phyloP scores from a whole-genome alignment of 2,329 filamentous ascomycete species.

The Pezicula neosporulosa region DNA sequence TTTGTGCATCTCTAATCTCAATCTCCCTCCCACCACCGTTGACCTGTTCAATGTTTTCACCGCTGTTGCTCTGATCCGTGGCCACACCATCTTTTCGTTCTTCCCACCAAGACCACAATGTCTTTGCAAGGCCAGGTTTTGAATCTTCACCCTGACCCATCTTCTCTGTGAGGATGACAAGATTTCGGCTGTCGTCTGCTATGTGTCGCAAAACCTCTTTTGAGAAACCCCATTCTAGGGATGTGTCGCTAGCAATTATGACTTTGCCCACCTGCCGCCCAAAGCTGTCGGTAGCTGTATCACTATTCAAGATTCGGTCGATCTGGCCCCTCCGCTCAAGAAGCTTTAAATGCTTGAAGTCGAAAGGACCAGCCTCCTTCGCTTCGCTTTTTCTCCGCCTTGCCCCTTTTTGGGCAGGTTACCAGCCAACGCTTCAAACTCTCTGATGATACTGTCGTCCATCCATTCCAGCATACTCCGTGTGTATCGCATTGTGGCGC shows the following conservation, averaged over 20 bases:
- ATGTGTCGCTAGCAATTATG: constrained; percentile 86
- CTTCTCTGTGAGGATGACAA: constrained; percentile 84
- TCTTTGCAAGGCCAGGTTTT: constrained; percentile 54
- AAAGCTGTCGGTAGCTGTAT: constrained; percentile 32
- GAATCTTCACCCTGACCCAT: constrained; percentile 36
- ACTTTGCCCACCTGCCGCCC: constrained; percentile 56
- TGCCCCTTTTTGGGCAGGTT: constrained; percentile 35
- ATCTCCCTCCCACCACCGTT: constrained; percentile 61
- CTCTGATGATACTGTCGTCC: constrained; percentile 90
- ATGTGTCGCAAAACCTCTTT: constrained; percentile 73
- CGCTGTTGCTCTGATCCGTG: constrained; percentile 48
- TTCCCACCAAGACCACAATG: constrained; percentile 78
- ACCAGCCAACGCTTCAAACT: constrained; percentile 69
- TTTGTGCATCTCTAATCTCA: constrained; percentile 56
- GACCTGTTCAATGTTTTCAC: constrained; percentile 62
- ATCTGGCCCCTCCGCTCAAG: constrained; percentile 81
- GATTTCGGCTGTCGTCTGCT: constrained; percentile 72
- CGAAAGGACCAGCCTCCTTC: constrained; percentile 71
- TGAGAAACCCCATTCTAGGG: constrained; percentile 93
- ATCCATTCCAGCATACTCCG: constrained; percentile 99
- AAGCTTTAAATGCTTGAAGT: constrained; percentile 81
- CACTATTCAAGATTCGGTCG: constrained; percentile 58
- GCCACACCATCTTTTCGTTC: constrained; percentile 62
- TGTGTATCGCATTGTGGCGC: constrained; percentile 85
- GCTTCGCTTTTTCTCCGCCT: constrained; percentile 41